Evolutionary conservation across 495 filamentous ascomycete genomes (phyloP), one percentile per base, ranked within the genome.

Genomic region (Aspergillus mulundensis): DNA sequence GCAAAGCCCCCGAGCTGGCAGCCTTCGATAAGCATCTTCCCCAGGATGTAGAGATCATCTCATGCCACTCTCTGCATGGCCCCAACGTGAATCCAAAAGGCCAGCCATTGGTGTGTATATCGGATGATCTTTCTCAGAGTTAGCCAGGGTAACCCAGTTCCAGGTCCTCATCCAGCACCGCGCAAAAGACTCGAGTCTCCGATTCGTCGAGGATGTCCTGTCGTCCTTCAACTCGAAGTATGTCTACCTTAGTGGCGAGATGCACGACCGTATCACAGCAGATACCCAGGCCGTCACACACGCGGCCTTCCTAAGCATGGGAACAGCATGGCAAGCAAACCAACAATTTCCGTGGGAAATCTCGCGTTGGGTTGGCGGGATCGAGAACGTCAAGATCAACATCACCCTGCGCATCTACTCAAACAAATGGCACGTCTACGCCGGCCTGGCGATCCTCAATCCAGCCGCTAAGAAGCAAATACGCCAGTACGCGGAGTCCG

Each of bases 381-480:
- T 98, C 66, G 94, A 98, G 75, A 98, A 98, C 71, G 90, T 97
- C 66, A 98, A 98, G 76, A 97, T 97, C 72, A 98, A 98, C 71
- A 84, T 97, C 57, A 97, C 90, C 38, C 73, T 98, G 57, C 90
- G 94, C 62, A 98, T 98, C 70, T 98, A 97, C 74, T 86, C 88
- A 55, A 95, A 95, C 70, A 97, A 97, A 70, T 98, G 94, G 94
- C 94, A 98, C 71, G 94, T 98, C 53, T 98, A 98, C 69, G 94
- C 94, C 30, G 94, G 94, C 4, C 85, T 98, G 7, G 94, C 95
- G 6, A 98, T 98, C 69, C 80, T 98, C 38, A 98, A 98, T 68
- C 91, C 92, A 5, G 84, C 87, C 20, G 94, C 94, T 2, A 89
- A 90, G 67, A 77, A 85, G 69, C 94, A 98, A 69, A 97, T 98